A percentile compares a stretch with the other conserved stretches of the same genome.
phyloP scores from a whole-genome alignment of 345 rosid species.

The Eucalyptus pauciflora region DNA sequence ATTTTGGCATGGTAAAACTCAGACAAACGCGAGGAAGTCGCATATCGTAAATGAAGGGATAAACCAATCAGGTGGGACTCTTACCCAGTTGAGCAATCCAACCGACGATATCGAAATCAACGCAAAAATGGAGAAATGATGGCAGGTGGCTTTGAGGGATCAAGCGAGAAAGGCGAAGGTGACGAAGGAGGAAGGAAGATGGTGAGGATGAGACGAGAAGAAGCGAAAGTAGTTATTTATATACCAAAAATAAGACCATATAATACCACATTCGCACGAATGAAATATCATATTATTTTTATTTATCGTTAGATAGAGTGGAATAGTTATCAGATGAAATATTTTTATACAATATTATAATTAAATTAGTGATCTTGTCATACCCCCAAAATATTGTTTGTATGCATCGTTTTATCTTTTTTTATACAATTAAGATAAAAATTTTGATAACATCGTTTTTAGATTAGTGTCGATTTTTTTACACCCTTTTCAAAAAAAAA shows the following conservation, averaged over 20 bases:
- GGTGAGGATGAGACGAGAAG: neutral
- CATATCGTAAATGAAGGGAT: neutral
- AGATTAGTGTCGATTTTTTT: neutral
- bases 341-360: neutral
- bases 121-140: neutral
- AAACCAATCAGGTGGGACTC: neutral
- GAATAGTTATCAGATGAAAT: neutral
- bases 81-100: neutral
- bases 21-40: neutral
- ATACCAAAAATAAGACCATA: neutral
- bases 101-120: neutral
- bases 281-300: neutral
- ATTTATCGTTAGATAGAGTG: neutral
- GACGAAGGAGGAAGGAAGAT: neutral
- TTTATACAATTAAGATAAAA: neutral
- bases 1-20: neutral
- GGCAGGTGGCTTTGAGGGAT: neutral
- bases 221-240: neutral
- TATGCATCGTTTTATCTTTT: fast-evolving
- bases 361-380: neutral
- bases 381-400: too few species aligned
- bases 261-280: neutral
- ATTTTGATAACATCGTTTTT: neutral
- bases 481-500: fast-evolving
- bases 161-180: neutral